phyloP scores from a whole-genome alignment of 208 protist species.

The Trypanosoma mega region DNA sequence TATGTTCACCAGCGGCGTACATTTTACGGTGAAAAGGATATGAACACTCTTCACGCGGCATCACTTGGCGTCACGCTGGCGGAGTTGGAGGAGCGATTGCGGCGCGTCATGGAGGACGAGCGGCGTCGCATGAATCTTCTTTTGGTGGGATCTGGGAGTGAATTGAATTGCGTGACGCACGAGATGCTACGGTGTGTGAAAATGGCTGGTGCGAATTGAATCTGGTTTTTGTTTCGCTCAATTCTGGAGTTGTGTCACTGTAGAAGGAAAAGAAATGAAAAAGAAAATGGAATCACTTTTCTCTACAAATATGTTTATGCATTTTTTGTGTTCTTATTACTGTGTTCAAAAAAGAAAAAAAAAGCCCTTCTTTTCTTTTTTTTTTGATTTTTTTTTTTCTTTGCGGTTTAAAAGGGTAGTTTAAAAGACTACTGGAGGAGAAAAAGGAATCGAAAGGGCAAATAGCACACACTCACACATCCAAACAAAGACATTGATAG shows the following conservation, averaged over 20 bases:
- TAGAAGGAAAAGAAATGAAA: neutral
- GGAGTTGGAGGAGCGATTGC: neutral
- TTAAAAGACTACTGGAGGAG: too few species aligned
- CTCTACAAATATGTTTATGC: neutral
- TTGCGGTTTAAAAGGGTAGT: too few species aligned
- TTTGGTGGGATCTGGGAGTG: neutral
- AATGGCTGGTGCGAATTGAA: neutral
- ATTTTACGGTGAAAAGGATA: neutral
- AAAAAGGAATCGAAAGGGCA: too few species aligned
- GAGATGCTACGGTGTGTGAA: neutral
- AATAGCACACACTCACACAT: too few species aligned
- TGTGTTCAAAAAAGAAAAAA: too few species aligned
- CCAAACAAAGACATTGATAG: too few species aligned
- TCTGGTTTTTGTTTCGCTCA: neutral
- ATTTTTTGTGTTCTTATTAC: too few species aligned
- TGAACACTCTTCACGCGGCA: neutral
- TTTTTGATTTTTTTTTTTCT: too few species aligned
- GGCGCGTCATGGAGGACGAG: neutral
- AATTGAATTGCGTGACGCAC: neutral
- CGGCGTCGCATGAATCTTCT: neutral
- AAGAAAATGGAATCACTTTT: too few species aligned
- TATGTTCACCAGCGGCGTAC: neutral
- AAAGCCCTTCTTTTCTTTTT: too few species aligned
- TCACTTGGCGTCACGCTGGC: neutral
- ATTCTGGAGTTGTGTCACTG: neutral